Base-by-base conservation (phyloP, 2,329 filamentous ascomycete genomes). In the Cordyceps pruinosa region DNA sequence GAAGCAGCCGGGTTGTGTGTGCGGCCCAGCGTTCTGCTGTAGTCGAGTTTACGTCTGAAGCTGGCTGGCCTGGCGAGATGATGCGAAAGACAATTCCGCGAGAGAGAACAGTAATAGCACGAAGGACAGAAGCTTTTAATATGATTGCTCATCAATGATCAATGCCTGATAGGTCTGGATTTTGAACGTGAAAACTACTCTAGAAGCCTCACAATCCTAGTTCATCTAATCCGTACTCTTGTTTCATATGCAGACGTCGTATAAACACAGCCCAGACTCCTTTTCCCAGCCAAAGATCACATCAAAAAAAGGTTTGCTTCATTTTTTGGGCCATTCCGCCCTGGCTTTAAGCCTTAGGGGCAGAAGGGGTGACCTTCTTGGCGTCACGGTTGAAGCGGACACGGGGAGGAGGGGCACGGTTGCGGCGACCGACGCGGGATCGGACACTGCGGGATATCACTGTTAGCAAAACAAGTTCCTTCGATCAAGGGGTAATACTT, bases 301-400 rank as follows among this genome's bases (percentile, higher is more conserved):
- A 62, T 50, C 54, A 56, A 56, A 49, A 57, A 56, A 50, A 57
- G n/a, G 17, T 23, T 42, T 49, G 34, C 30, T 57, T 57, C 54
- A 50, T 45, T 50, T 50, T 57, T 35, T 56, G 45, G 21, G 26
- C 39, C 34, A 32, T 15, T 42, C 23, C 28, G 37, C 39, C 46
- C 64, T 65, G 64, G 61, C 61, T 65, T n/a, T 71, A 74, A 64
- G 61, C 70, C 71, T 74, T 74, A 59, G 72, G 66, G 64, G 67
- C 51, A 74, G 88, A 88, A 67, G 93, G 91, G 77, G 87, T 88
- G 76, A 99, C 87, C 89, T 99, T 99, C 91, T 99, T 99, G 84
- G 92, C 93, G 75, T 99, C 94, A 88, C 97, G 97, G 89, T 99
- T 99, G 90, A 96, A 99, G 73, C 94, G 85, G 72, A 99, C 92